These are phyloP conservation scores for Coprinopsis marcescibilis DNA, from an alignment of 768 basidiomycete species.

Conservation along the genomic window DNA sequence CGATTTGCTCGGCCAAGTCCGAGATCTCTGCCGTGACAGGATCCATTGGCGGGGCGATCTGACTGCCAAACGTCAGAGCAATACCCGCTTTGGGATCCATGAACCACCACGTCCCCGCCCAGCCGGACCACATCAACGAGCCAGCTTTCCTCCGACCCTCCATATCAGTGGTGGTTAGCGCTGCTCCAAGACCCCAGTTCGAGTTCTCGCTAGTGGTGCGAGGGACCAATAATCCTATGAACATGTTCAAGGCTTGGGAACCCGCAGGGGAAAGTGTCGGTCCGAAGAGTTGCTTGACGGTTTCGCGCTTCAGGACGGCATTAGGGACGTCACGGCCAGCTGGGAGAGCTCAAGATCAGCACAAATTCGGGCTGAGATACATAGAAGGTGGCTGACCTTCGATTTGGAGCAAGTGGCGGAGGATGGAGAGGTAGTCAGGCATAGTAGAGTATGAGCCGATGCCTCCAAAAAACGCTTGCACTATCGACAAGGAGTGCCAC, in stretches of 20 bases:
- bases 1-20: constrained; percentile 21
- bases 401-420: constrained; percentile 26
- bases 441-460: constrained; percentile 21
- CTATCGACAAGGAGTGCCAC: too few species aligned
- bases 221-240: constrained; percentile 5
- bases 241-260: neutral
- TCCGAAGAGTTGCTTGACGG: constrained; percentile 17
- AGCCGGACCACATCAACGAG: constrained; percentile 29
- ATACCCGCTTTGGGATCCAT: constrained; percentile 30
- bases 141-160: constrained; percentile 25
- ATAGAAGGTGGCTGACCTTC: constrained; percentile 13
- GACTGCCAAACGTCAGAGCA: constrained; percentile 27
- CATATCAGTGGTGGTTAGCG: constrained; percentile 21
- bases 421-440: constrained; percentile 22
- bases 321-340: constrained; percentile 12
- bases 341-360: constrained; percentile 1
- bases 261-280: constrained; percentile 12
- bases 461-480: constrained; percentile 17
- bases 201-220: constrained; percentile 7
- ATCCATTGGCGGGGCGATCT: constrained; percentile 23
- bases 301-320: constrained; percentile 16
- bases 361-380: neutral
- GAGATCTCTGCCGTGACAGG: constrained; percentile 17
- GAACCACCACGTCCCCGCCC: constrained; percentile 25
- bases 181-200: constrained; percentile 25